Evolutionary conservation across 768 basidiomycete genomes (phyloP).

Genomic region (Lenzites betulinus): DNA sequence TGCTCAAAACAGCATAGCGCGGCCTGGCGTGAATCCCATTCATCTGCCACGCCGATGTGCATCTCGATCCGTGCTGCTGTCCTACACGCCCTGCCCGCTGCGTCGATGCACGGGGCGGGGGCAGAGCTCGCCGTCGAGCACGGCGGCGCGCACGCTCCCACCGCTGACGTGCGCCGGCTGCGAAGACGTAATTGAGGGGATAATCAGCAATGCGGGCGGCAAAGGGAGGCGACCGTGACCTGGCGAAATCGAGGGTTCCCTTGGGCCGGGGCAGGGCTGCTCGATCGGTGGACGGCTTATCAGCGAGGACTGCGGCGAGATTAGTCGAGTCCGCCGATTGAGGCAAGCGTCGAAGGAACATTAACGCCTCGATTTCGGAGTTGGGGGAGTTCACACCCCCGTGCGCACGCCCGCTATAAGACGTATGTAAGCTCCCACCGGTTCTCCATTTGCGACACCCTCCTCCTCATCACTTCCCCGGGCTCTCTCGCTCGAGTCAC

Average conservation of each 20-base stretch:
- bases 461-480: conserved; percentile 26
- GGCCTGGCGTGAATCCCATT: conserved; percentile 1
- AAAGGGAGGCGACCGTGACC: conserved; percentile 10
- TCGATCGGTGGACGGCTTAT: conserved; percentile 11
- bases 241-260: conserved; percentile 7
- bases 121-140: background rate
- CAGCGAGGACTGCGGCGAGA: conserved; percentile 12
- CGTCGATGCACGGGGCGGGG: background rate
- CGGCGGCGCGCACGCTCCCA: conserved; percentile 1
- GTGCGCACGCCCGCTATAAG: conserved; percentile 23
- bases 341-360: conserved; percentile 16
- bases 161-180: background rate
- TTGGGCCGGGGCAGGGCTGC: conserved; percentile 6
- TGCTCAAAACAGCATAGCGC: conserved; percentile 15
- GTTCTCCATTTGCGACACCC: conserved; percentile 29
- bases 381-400: conserved; percentile 23
- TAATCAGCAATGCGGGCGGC: conserved; percentile 16
- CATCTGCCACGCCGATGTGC: background rate
- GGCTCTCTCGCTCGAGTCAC: conserved; percentile 19
- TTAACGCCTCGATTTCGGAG: conserved; percentile 25
- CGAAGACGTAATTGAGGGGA: conserved; percentile 16
- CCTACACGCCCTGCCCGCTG: background rate
- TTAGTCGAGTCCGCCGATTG: conserved; percentile 14
- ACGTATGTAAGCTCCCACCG: conserved; percentile 29
- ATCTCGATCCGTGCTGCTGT: conserved; percentile 2